Evolutionary conservation across 768 basidiomycete species (phyloP), one percentile per base, ranked within the genome.

Genomic region (Cubamyces lactineus): DNA sequence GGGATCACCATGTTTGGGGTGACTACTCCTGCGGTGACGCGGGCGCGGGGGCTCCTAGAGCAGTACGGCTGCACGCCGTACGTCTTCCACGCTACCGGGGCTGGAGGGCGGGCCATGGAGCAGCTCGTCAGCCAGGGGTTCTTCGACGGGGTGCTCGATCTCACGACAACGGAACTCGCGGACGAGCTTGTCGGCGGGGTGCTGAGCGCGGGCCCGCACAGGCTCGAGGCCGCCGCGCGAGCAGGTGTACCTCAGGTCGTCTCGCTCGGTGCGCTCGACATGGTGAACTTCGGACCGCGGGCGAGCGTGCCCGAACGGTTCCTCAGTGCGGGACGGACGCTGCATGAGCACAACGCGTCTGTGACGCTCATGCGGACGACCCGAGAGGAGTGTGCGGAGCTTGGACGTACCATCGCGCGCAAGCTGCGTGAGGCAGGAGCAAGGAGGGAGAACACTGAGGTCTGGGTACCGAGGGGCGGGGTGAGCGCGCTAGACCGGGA

Each of bases 1-100:
- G 66, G 61, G 26, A 67, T 67, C 57, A 67, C 66, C 26, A 67
- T 67, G 64, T 67, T 67, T 28, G 66, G 66, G 5, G 66, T 67
- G 42, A 67, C 66, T 8, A 67, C 66, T 16, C 66, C 66, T 13
- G 66, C 66, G n/a, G 66, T 67, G 23, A 61, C 63, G 19, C 45
- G 55, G n/a, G 66, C 64, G 34, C 66, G 66, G 23, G 40, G 16
- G 39, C 53, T 67, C 21, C 66, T 67, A 34, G 45, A 57, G 8
- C 38, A 23, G 21, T 65, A 67, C 54, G 53, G 40, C 9, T 67
- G 66, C 60, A 63, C 66, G 41, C 58, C 66, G 12, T 67, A 67
- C 53, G 59, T 65, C 54, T 67, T 67, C 64, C 66, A 67, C 39
- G 61, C 63, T 38, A 63, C 61, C 13, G 66, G 66, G 13, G 63